These are phyloP conservation scores for Termitomyces sp. DNA, from an alignment of 768 basidiomycete species.

Conservation along the genomic window DNA sequence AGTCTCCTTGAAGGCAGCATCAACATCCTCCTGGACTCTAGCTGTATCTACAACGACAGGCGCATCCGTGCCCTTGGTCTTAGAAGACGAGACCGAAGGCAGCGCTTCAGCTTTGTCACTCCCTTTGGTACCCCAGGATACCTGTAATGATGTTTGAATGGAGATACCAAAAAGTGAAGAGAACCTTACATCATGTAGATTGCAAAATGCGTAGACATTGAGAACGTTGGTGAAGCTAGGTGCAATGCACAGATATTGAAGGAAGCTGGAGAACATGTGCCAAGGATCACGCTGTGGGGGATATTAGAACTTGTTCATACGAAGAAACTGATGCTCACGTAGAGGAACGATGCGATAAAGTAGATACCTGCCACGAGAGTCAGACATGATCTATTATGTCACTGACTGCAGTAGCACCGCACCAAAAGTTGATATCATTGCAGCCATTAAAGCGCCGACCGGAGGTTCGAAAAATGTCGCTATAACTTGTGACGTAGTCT, in stretches of 20 bases:
- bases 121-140: constrained; percentile 94
- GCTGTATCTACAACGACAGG: constrained; percentile 84
- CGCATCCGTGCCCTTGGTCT: constrained; percentile 66
- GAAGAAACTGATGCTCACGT: constrained; percentile 44
- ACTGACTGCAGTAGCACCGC: constrained; percentile 11
- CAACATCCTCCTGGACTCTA: constrained; percentile 82
- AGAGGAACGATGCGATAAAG: constrained; percentile 78
- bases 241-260: constrained; percentile 86
- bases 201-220: constrained; percentile 97
- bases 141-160: constrained; percentile 29
- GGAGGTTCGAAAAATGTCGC: constrained; percentile 65
- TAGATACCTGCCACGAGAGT: constrained; percentile 56
- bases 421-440: constrained; percentile 87
- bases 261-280: constrained; percentile 95
- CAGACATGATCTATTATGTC: background rate
- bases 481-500: constrained; percentile 46
- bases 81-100: constrained; percentile 84
- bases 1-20: constrained; percentile 87
- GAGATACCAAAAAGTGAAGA: background rate
- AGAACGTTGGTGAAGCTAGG: constrained; percentile 93
- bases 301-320: background rate
- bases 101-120: constrained; percentile 91
- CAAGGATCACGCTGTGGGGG: constrained; percentile 79
- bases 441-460: constrained; percentile 77
- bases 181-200: constrained; percentile 75